phyloP scores from a whole-genome alignment of 169 alveolate species.

The Pseudocohnilembus persalinus region DNA sequence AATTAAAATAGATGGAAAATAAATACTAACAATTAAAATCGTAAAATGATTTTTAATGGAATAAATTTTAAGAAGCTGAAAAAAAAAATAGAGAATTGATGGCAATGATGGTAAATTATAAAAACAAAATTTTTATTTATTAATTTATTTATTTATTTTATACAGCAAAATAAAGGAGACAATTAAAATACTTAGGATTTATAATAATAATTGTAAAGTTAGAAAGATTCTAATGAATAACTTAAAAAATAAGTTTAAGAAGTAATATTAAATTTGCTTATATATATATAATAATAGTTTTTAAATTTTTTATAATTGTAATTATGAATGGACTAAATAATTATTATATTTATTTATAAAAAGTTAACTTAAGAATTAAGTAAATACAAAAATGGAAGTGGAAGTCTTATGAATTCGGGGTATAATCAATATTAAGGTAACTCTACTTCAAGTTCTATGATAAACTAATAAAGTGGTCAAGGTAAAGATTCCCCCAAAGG shows the following conservation, averaged over 20 bases:
- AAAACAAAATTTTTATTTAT: no score
- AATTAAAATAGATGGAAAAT: constrained; percentile 34
- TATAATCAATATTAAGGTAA: no score
- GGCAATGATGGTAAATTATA: background rate
- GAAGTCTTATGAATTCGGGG: background rate
- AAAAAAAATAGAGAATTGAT: constrained; percentile 31
- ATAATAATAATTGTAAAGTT: background rate
- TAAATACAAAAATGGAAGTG: background rate
- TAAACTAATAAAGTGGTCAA: no score
- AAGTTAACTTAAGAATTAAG: no score
- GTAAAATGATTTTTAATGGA: constrained; percentile 22
- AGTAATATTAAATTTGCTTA: background rate
- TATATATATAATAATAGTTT: no score
- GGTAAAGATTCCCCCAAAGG: no score
- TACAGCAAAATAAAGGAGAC: no score
- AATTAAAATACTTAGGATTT: no score
- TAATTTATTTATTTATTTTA: no score
- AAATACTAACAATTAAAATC: constrained; percentile 19
- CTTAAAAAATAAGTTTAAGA: background rate
- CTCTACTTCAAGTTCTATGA: background rate
- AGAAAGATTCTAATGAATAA: background rate
- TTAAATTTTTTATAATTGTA: no score
- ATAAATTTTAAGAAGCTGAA: constrained; percentile 28
- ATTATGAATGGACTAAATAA: background rate
- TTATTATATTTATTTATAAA: no score